Conservation (phyloP, 257 asterid genomes). For the Craterostigma plantagineum region DNA sequence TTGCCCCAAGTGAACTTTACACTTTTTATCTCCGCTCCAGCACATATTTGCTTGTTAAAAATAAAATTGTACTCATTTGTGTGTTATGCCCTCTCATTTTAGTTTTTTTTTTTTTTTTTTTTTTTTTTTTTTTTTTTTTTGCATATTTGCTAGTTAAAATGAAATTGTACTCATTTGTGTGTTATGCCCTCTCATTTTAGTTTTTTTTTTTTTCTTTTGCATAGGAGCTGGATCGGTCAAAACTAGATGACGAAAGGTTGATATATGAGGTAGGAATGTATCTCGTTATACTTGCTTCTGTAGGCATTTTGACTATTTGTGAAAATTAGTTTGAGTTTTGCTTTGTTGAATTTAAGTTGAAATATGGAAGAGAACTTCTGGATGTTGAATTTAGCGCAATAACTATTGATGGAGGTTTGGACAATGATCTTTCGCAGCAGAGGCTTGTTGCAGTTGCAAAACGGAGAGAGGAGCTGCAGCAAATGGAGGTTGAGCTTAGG, state of each 20-base stretch:
- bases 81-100: too few relatives aligned
- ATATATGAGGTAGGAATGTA: slow-evolving; percentile 50
- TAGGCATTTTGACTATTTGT: too few relatives aligned
- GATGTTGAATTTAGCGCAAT: slow-evolving; percentile 47
- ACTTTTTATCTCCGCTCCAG: too few relatives aligned
- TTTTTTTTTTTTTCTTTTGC: not conserved
- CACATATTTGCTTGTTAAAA: too few relatives aligned
- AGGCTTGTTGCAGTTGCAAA: slow-evolving; percentile 34
- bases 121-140: too few relatives aligned
- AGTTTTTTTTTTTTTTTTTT: too few relatives aligned
- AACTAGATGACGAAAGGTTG: slow-evolving; percentile 51
- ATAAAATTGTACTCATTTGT: too few relatives aligned
- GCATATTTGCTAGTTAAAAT: too few relatives aligned
- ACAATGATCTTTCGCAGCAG: slow-evolving; percentile 44
- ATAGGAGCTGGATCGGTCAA: slow-evolving; percentile 36
- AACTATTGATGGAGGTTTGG: slow-evolving; percentile 37
- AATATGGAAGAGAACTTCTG: slow-evolving; percentile 46
- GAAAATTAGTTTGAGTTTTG: slow-evolving; percentile 8
- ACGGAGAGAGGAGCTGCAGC: slow-evolving; percentile 61
- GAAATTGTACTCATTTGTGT: not conserved
- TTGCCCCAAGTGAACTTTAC: too few relatives aligned
- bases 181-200: not conserved
- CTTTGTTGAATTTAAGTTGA: slow-evolving; percentile 29
- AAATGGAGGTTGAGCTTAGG: slow-evolving; percentile 49
- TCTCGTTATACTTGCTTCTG: not conserved